A percentile compares a stretch with the other conserved stretches of the same genome.
phyloP scores from a whole-genome alignment of 768 basidiomycete genomes.

The Epithele typhae region DNA sequence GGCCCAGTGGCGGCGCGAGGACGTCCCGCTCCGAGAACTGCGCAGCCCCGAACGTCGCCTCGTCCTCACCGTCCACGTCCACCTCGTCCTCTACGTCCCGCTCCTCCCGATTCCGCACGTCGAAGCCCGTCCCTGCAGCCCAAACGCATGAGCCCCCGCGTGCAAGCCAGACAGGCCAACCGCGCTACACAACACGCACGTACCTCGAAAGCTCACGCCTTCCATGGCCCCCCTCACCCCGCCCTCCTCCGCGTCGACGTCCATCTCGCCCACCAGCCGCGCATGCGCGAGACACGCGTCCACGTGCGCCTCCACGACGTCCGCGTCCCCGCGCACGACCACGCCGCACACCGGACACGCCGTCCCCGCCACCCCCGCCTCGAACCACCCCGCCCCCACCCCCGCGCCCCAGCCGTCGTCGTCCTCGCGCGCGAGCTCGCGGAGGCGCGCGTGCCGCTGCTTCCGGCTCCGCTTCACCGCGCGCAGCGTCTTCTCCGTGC shows the following conservation, averaged over 20 bases:
- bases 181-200: no score
- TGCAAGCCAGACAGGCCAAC: no score
- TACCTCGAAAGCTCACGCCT: conserved; percentile 31
- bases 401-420: conserved; percentile 35
- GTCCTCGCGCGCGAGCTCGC: conserved; percentile 61
- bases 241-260: conserved; percentile 33
- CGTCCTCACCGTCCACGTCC: conserved; percentile 77
- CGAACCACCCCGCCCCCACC: conserved; percentile 12
- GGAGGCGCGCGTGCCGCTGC: conserved; percentile 60
- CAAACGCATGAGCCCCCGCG: no score
- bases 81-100: conserved; percentile 75
- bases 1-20: conserved; percentile 29
- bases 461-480: conserved; percentile 67
- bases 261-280: conserved; percentile 42
- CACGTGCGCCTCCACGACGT: conserved; percentile 77
- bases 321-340: conserved; percentile 58
- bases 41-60: conserved; percentile 56
- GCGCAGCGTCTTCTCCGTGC: conserved; percentile 50
- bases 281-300: conserved; percentile 69
- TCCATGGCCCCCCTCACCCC: conserved; percentile 24
- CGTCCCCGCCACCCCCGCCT: conserved; percentile 35
- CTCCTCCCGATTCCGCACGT: conserved; percentile 49
- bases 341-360: conserved; percentile 69
- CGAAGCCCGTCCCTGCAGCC: conserved; percentile 63
- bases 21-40: conserved; percentile 80